Base-by-base conservation (phyloP, 1,284 basidiomycete genomes). In the Chalciporus sp. region DNA sequence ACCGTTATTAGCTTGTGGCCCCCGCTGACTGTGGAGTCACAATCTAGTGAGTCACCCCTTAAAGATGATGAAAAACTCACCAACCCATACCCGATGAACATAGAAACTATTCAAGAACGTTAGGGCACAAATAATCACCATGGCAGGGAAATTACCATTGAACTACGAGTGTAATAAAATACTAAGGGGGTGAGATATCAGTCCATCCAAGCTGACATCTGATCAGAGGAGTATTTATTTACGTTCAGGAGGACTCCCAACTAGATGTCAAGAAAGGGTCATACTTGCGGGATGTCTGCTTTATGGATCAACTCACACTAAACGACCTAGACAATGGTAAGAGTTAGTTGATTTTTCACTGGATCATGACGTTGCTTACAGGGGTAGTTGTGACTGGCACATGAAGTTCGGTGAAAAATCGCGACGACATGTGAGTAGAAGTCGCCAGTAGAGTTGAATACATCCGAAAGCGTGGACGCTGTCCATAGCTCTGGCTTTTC, bases 1-100 rank as follows among this genome's bases (percentile, higher is more conserved):
- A 27, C 14, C 7, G 45, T 56, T 11, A 55, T 23, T n/a, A 43
- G 28, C 29, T 33, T 55, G 33, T 43, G 31, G 12, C 26, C 43
- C 42, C 53, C 46, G 45, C 53, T 55, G 23, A 56, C 53, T 51
- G 23, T n/a, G 23, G 14, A 56, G 43, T n/a, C n/a, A 42, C 27
- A 19, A 19, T 55, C 12, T 49, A 20, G 11, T 39, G 12, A 43
- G 23, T 7, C 7, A 23, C 14, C 50, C 31, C 14, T 23, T 7
- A n/a, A 40, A 37, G n/a, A 31, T 14, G 14, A 7, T 26, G 33
- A 42, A 10, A 10, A 39, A 33, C 53, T 55, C 23, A 56, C 54
- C 17, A 11, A 56, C 51, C 53, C 54, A 56, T 10, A 50, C 44
- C 35, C 53, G 53, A 20, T 43, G 45, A 40, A 26, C 46, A 43